These are phyloP conservation scores for Periconia digitata DNA, from an alignment of 2,329 filamentous ascomycete species.

Conservation along the genomic window DNA sequence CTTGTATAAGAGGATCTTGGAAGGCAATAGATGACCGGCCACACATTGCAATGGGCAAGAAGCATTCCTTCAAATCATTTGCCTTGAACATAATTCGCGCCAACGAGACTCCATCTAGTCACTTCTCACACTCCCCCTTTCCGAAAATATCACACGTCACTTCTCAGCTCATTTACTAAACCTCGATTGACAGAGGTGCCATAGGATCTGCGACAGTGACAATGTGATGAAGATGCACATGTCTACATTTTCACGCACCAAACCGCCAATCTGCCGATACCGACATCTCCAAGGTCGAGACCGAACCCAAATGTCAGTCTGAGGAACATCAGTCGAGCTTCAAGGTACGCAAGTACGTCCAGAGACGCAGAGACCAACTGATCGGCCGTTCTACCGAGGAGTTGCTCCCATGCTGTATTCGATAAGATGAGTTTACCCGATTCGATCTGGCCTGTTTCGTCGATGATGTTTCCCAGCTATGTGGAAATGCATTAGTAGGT, in stretches of 20 bases:
- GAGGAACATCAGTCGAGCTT: slow-evolving; percentile 55
- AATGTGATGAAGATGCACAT: background rate
- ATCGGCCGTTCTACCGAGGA: slow-evolving; percentile 49
- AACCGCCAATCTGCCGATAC: slow-evolving; percentile 32
- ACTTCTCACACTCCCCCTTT: too few relatives aligned
- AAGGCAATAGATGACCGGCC: too few relatives aligned
- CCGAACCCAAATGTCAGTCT: slow-evolving; percentile 59
- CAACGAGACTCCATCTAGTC: too few relatives aligned
- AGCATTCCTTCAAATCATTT: too few relatives aligned
- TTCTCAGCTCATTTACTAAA: too few relatives aligned
- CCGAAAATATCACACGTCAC: too few relatives aligned
- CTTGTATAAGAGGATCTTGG: too few relatives aligned
- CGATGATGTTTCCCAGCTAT: slow-evolving; percentile 47
- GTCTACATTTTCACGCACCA: slow-evolving; percentile 31
- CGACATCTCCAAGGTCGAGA: slow-evolving; percentile 47
- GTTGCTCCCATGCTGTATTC: slow-evolving; percentile 54
- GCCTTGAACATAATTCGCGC: too few relatives aligned
- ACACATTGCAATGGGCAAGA: too few relatives aligned
- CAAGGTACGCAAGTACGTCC: slow-evolving; percentile 51
- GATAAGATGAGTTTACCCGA: slow-evolving; percentile 58
- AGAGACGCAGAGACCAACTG: slow-evolving; percentile 46
- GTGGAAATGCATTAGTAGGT: background rate
- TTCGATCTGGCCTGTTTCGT: slow-evolving; percentile 59
- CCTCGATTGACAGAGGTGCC: too few relatives aligned
- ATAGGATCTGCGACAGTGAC: too few relatives aligned